Evolutionary conservation across 2,329 filamentous ascomycete species (phyloP).

Genomic region (Neofusicoccum umdonicola): DNA sequence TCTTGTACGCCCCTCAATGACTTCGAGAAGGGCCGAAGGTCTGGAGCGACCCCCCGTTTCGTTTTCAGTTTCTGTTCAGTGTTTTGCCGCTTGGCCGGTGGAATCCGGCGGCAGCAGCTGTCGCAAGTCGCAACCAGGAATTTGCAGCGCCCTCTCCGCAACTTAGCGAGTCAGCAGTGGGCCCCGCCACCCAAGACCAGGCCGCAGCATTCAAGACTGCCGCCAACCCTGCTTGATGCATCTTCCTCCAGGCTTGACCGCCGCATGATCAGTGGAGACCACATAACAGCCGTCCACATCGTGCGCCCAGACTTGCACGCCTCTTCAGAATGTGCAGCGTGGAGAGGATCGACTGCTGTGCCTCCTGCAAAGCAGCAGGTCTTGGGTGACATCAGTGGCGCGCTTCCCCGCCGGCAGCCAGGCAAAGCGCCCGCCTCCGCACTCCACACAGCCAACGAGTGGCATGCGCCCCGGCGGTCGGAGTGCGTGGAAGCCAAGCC

Average conservation of each 20-base stretch:
- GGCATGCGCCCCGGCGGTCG: background rate
- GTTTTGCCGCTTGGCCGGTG: background rate
- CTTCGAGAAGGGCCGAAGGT: no score
- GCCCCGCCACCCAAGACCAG: background rate
- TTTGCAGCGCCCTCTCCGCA: background rate
- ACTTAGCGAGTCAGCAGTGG: constrained; percentile 1
- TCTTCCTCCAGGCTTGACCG: background rate
- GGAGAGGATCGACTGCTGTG: no score
- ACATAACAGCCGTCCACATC: background rate
- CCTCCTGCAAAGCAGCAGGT: background rate
- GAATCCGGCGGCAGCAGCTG: background rate
- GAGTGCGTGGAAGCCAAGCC: background rate
- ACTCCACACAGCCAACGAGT: background rate
- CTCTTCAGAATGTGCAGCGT: background rate
- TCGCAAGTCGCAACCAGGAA: background rate
- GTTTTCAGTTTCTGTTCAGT: background rate
- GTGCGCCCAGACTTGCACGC: background rate
- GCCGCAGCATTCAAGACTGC: background rate
- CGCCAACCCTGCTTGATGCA: background rate
- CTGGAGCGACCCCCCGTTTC: background rate
- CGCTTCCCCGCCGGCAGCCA: background rate
- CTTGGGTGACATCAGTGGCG: constrained; percentile 7
- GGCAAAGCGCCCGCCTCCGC: background rate
- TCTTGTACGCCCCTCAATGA: no score
- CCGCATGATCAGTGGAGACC: background rate